Base-by-base conservation (phyloP, 768 basidiomycete genomes). In the Russula vinacea region DNA sequence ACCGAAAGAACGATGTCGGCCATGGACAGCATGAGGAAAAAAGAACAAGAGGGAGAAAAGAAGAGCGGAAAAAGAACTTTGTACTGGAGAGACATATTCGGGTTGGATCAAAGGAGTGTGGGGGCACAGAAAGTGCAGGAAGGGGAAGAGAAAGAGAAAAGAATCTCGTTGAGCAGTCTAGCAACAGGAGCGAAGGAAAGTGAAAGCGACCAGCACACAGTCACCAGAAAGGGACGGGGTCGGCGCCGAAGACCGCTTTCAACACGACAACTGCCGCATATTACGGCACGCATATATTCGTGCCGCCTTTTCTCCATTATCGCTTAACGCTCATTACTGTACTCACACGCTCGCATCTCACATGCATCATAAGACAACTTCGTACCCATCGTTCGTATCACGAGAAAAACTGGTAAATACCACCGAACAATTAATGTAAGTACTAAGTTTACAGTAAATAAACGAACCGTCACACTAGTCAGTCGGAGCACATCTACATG, bases 81-180 rank as follows among this genome's bases (percentile, higher is more conserved):
- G 44, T 16, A 29, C 9, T 26, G 19, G 37, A 37, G 45, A 33
- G 49, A 47, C 62, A 68, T 60, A 26, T 49, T 7, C 24, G 13
- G n/a, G 50, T 13, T 6, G 22, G 13, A 3, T 16, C 17, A 66
- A 67, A 67, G 16, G 63, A 68, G 56, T 62, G 63, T 68, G 64
- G 42, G 32, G 11, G 64, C 64, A 61, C 64, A n/a, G 24, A 16
- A 2, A 45, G 59, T 61, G 64, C 64, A 57, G 40, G 49, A 42
- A 26, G n/a, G 24, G 32, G 22, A 50, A 37, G 37, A 32, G 35
- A 10, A 29, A 42, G 32, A 44, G 54, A 35, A 29, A 29, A 29
- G 24, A 37, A 10, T 24, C 26, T 10, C 10, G 51, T 53, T 44
- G 42, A 24, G 53, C 26, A 45, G 52, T 13, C 54, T 50, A 50